phyloP scores from a whole-genome alignment of 495 filamentous ascomycete genomes.

The Penicillium egyptiacum region DNA sequence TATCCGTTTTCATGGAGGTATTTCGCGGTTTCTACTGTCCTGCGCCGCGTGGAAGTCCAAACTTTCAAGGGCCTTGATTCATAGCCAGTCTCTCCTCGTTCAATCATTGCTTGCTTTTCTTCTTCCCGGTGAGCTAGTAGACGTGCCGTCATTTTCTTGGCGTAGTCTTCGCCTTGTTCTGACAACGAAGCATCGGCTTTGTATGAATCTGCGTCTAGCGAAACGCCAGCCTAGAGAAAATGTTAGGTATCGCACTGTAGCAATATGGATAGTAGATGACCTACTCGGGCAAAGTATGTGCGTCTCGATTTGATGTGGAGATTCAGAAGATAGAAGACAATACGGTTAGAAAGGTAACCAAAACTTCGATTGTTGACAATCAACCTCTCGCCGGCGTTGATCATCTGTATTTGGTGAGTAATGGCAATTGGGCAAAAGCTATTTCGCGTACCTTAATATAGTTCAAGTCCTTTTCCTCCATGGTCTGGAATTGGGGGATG shows the following conservation, averaged over 20 bases:
- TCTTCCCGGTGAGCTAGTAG: slow-evolving; percentile 77
- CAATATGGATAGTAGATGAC: slow-evolving; percentile 16
- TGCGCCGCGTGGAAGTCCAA: slow-evolving; percentile 90
- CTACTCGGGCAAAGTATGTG: slow-evolving; percentile 88
- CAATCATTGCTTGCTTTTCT: slow-evolving; percentile 68
- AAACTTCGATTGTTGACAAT: slow-evolving; percentile 95
- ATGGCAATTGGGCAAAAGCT: neutral
- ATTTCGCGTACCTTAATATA: slow-evolving; percentile 73
- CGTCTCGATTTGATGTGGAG: slow-evolving; percentile 91
- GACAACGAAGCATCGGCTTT: slow-evolving; percentile 85
- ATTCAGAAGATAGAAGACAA: slow-evolving; percentile 97
- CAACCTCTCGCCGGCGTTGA: slow-evolving; percentile 91
- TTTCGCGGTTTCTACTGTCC: slow-evolving; percentile 88
- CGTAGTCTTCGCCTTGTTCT: slow-evolving; percentile 79
- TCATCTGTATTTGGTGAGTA: slow-evolving; percentile 62
- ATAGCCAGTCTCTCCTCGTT: slow-evolving; percentile 63
- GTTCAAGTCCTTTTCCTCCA: slow-evolving; percentile 90
- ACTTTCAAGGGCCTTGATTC: slow-evolving; percentile 79
- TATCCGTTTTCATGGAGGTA: slow-evolving; percentile 75
- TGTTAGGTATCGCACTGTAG: slow-evolving; percentile 2
- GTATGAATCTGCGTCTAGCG: slow-evolving; percentile 79
- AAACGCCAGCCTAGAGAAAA: slow-evolving; percentile 53
- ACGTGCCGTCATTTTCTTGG: slow-evolving; percentile 80
- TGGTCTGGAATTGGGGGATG: slow-evolving; percentile 94
- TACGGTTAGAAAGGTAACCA: slow-evolving; percentile 90